A percentile compares a stretch with the other conserved stretches of the same genome.
Conservation (phyloP, 2,329 filamentous ascomycete genomes). For the Ophioceras dolichostomum region DNA sequence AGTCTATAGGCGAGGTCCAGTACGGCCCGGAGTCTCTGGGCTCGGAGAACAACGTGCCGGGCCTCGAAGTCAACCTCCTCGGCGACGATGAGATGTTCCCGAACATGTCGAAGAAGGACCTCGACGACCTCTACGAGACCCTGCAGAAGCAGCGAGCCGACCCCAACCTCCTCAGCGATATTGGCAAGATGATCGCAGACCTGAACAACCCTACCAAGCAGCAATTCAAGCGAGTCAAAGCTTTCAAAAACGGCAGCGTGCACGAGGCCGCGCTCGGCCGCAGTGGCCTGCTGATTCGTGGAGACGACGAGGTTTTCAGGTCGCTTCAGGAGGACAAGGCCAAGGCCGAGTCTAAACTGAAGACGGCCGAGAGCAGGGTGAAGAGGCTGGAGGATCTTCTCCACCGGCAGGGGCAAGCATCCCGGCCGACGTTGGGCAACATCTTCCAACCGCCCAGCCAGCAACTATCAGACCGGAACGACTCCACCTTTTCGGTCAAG, state of each 20-base stretch:
- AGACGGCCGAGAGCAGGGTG: conserved; percentile 79
- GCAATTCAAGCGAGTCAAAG: conserved; percentile 75
- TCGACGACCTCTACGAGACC: conserved; percentile 59
- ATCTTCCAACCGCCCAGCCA: conserved; percentile 38
- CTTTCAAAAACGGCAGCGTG: conserved; percentile 92
- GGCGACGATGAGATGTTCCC: conserved; percentile 78
- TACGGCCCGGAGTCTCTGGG: conserved; percentile 49
- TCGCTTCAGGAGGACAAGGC: conserved; percentile 74
- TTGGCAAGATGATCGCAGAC: conserved; percentile 66
- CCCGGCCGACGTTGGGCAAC: conserved; percentile 38
- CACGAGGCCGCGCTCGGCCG: conserved; percentile 83
- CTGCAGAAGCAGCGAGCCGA: conserved; percentile 56
- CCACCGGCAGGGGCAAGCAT: conserved; percentile 63
- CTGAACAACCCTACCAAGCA: conserved; percentile 74
- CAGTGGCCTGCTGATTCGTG: conserved; percentile 72
- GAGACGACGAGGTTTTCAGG: conserved; percentile 71
- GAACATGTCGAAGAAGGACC: conserved; percentile 57
- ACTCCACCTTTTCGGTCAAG: conserved; percentile 35
- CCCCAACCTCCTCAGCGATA: conserved; percentile 53
- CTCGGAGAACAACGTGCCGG: conserved; percentile 56
- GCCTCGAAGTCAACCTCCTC: conserved; percentile 75
- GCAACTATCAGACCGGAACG: conserved; percentile 34
- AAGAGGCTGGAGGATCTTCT: conserved; percentile 84
- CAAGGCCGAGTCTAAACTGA: conserved; percentile 60
- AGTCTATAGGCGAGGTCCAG: conserved; percentile 59